These are phyloP conservation scores for Acarospora socialis DNA, from an alignment of 2,329 filamentous ascomycete species.

Conservation along the genomic window DNA sequence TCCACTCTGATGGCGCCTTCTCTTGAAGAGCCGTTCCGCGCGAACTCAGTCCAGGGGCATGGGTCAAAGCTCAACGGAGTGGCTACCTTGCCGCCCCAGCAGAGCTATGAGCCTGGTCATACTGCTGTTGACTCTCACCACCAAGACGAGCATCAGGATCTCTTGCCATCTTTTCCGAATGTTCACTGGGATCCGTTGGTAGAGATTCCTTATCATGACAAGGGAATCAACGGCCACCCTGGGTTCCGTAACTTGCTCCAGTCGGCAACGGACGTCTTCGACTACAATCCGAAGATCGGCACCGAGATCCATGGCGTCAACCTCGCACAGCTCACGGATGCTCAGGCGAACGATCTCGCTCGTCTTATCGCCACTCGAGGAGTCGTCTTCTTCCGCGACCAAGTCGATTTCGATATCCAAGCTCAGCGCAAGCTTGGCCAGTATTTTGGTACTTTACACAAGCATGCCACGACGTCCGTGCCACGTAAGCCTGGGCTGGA, in stretches of 20 bases:
- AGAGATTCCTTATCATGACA: slow-evolving; percentile 37
- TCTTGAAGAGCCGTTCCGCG: slow-evolving; percentile 1
- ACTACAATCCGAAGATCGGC: slow-evolving; percentile 42
- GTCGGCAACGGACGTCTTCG: slow-evolving; percentile 40
- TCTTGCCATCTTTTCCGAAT: slow-evolving; percentile 39
- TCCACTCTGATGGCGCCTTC: slow-evolving; percentile 9
- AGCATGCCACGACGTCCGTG: slow-evolving; percentile 40
- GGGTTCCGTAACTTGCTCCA: slow-evolving; percentile 39
- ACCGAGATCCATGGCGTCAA: slow-evolving; percentile 39
- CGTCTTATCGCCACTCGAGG: slow-evolving; percentile 39
- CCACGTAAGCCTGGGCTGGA: slow-evolving; percentile 36
- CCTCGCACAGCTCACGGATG: slow-evolving; percentile 34
- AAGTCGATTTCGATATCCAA: slow-evolving; percentile 40
- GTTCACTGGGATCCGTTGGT: slow-evolving; percentile 37
- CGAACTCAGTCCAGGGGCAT: background rate
- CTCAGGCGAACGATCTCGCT: slow-evolving; percentile 41
- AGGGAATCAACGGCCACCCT: slow-evolving; percentile 39
- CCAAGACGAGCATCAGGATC: slow-evolving; percentile 37
- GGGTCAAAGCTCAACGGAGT: too few relatives aligned
- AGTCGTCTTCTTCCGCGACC: slow-evolving; percentile 44
- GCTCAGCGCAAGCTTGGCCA: slow-evolving; percentile 36
- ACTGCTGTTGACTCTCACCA: slow-evolving; percentile 31
- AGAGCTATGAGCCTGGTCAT: slow-evolving; percentile 33
- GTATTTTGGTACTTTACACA: slow-evolving; percentile 40
- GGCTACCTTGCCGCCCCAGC: background rate